Base-by-base conservation (phyloP, 2,329 filamentous ascomycete species). In the Penicillium sp. region DNA sequence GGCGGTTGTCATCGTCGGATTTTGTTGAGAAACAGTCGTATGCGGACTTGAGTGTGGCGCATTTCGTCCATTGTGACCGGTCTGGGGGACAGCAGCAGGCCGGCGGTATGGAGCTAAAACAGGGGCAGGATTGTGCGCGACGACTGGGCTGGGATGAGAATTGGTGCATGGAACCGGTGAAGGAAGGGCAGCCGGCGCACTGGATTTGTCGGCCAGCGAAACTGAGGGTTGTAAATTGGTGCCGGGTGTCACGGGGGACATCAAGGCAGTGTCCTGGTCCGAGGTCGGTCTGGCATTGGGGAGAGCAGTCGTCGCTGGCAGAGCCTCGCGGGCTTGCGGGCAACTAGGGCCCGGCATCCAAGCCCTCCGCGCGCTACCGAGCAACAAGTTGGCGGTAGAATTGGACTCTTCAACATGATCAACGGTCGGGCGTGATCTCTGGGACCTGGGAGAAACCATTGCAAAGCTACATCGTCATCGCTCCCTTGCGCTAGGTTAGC, bases 381-480 rank as follows among this genome's bases (percentile, higher is more conserved):
- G 57, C 56, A 76, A 77, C 47, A 65, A 61, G 49, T 54, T 72
- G 43, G 69, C 69, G 13, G 74, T 76, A 43, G 67, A 68, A 60
- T 76, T 76, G 47, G 66, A 69, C 12, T 62, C 62, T 39, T 66
- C 59, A 31, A 70, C 52, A 34, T 57, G 42, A 45, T 58, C 61
- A 26, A 54, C 49, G 39, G 44, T 47, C 36, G 41, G 47, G 42
- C 56, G 49, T 41, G 47, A 47, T 51, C 50, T 53, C 24, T 49
- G 45, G 15, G 42, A 31, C 24, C 18, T 38, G 6, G 49, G 39
- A n/a, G 54, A 54, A n/a, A 46, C 38, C 53, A 56, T 61, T 38
- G 24, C 26, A 33, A 47, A 33, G 9, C 36, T 18, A 39, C 36
- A 39, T 39, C 18, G 18, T 18, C 21, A 3, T 9, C 18, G 36